Evolutionary conservation across 495 filamentous ascomycete genomes (phyloP), one percentile per base, ranked within the genome.

Genomic region (Penicillium odoratum): DNA sequence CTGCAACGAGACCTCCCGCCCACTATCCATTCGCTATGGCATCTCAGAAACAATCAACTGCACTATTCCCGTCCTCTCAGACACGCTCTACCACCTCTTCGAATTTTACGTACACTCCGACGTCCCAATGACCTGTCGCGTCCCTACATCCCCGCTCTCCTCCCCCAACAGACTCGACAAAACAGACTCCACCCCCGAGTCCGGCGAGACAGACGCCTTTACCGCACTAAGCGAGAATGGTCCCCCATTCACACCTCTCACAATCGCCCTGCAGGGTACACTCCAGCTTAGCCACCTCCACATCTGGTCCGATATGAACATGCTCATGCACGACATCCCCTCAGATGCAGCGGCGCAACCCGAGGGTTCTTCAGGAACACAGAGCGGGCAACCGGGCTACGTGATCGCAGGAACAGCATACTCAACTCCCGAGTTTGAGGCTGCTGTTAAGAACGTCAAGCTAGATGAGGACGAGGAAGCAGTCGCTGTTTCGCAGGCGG

Each of bases 31-130:
- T 66, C 81, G 83, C 67, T 98, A 95, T 78, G 92, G 93, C 72
- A 73, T 91, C 62, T 66, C 73, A 42, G 77, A 80, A 77, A 90
- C 93, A 61, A 77, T 96, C 62, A 96, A 92, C 75, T 98, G 94
- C 79, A 98, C 94, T 48, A 89, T 98, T 71, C 76, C 86, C 66
- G 81, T 89, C 66, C 83, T 97, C 66, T 78, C 85, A 66, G 94
- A 98, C 74, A 83, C 87, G 18, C 87, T 96, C 80, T 98, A 94
- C 83, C 94, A 98, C 75, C 87, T 98, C 44, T 85, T 97, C 71
- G 94, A 98, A 76, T 97, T 97, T 83, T 98, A 97, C 83, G 87
- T 98, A 65, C 94, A 98, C 80, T 91, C 88, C 77, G 94, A 98
- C 71, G 91, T 90, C 10, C 94, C 94, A 30, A 82, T 98, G 46